Conservation (phyloP, 345 rosid genomes). For the Arabidopsis arenosa region DNA sequence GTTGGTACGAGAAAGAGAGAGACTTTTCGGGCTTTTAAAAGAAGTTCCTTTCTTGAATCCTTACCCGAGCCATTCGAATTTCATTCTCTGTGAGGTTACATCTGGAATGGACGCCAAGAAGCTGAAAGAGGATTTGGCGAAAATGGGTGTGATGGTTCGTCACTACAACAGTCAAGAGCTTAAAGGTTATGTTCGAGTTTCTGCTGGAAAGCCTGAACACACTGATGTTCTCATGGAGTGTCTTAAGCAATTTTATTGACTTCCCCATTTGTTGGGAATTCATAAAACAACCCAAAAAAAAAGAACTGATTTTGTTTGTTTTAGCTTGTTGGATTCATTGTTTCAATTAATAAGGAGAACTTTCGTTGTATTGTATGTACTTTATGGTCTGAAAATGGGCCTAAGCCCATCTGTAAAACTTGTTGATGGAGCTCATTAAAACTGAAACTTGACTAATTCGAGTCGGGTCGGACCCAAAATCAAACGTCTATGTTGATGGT, state of each 20-base stretch:
- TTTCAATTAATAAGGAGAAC: not conserved
- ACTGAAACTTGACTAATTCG: not conserved
- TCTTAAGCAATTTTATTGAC: slow-evolving; percentile 56
- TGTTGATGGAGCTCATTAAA: not conserved
- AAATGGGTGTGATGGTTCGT: slow-evolving; percentile 91
- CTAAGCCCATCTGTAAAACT: not conserved
- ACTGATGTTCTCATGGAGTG: slow-evolving; percentile 69
- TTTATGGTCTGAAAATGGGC: not conserved
- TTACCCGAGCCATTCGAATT: slow-evolving; percentile 82
- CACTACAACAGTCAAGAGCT: slow-evolving; percentile 85
- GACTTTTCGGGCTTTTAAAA: slow-evolving; percentile 70
- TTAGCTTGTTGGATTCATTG: slow-evolving; percentile 19
- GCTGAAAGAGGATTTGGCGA: slow-evolving; percentile 86
- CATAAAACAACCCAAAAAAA: not conserved
- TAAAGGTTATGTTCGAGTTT: slow-evolving; percentile 73
- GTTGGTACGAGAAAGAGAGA: slow-evolving; percentile 71
- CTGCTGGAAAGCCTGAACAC: slow-evolving; percentile 90
- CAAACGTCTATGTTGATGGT: not conserved
- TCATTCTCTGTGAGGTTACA: slow-evolving; percentile 84
- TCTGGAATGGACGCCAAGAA: slow-evolving; percentile 86
- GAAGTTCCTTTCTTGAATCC: slow-evolving; percentile 85
- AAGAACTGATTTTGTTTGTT: slow-evolving; percentile 6
- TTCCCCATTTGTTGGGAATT: slow-evolving; percentile 9
- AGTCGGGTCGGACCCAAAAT: not conserved
- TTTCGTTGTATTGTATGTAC: not conserved